Conservation (phyloP, 2,329 filamentous ascomycete genomes). For the Microthyrium microscopicum region DNA sequence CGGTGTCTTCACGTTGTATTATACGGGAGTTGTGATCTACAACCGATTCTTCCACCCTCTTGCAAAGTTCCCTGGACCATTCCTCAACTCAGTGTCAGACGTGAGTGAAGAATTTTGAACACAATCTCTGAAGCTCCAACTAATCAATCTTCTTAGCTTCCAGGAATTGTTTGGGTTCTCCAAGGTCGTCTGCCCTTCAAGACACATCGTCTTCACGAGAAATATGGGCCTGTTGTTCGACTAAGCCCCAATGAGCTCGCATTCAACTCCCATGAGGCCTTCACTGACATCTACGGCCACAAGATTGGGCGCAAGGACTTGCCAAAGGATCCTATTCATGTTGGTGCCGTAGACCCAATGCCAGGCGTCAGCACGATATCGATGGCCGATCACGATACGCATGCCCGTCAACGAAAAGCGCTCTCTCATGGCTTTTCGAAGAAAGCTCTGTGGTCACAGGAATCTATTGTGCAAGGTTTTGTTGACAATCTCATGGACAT, state of each 20-base stretch:
- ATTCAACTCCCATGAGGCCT: slow-evolving; percentile 18
- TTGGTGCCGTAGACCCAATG: slow-evolving; percentile 7
- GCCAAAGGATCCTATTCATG: slow-evolving; percentile 7
- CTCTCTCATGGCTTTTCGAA: slow-evolving; percentile 14
- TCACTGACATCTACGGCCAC: slow-evolving; percentile 16
- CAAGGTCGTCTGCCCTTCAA: slow-evolving; percentile 4
- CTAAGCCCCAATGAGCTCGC: slow-evolving; percentile 19
- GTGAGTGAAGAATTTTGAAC: neutral
- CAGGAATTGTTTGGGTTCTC: slow-evolving; percentile 1
- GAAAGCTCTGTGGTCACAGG: slow-evolving; percentile 13
- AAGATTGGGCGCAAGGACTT: neutral
- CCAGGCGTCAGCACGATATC: slow-evolving; percentile 9
- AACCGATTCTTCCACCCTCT: slow-evolving; percentile 7
- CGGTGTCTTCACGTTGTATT: neutral
- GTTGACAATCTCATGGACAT: slow-evolving; percentile 13
- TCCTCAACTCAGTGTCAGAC: slow-evolving; percentile 5
- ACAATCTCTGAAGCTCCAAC: neutral
- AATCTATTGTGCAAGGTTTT: slow-evolving; percentile 17
- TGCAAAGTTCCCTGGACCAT: slow-evolving; percentile 6
- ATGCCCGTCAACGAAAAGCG: slow-evolving; percentile 11
- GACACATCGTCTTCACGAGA: slow-evolving; percentile 4
- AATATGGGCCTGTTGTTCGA: slow-evolving; percentile 14
- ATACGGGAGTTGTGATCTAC: slow-evolving; percentile 3
- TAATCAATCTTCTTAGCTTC: slow-evolving; percentile 2
- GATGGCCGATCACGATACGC: slow-evolving; percentile 9